These are phyloP conservation scores for Blastocystis sp. DNA, from an alignment of 352 stramenopile species.

Conservation along the genomic window DNA sequence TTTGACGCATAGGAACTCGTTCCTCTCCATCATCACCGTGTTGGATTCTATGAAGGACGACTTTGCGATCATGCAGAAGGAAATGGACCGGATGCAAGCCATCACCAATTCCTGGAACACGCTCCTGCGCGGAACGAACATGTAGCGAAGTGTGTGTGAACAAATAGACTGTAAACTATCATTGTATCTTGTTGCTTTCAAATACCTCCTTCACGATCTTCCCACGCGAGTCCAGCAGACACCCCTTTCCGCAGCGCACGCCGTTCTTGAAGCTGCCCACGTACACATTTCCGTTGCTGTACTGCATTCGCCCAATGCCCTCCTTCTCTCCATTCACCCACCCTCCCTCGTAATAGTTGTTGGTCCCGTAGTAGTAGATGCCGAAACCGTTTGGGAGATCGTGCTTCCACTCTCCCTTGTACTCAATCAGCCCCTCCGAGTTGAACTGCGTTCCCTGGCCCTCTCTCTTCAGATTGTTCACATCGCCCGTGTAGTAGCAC, in stretches of 20 bases:
- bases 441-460: neutral
- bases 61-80: constrained; percentile 22
- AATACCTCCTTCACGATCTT: constrained; percentile 54
- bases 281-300: constrained; percentile 36
- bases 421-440: neutral
- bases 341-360: constrained; percentile 10
- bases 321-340: constrained; percentile 73
- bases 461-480: neutral
- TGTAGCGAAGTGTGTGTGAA: neutral
- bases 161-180: constrained; percentile 1
- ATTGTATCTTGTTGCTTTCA: neutral
- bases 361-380: constrained; percentile 33
- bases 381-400: constrained; percentile 64
- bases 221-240: constrained; percentile 1
- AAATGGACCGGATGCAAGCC: neutral
- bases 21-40: constrained; percentile 10
- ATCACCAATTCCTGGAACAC: constrained; percentile 38
- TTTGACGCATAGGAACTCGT: constrained; percentile 15
- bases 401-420: constrained; percentile 40
- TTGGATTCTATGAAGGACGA: constrained; percentile 59
- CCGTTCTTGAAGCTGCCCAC: constrained; percentile 57
- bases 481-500: neutral
- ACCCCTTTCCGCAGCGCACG: constrained; percentile 38
- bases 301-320: constrained; percentile 32
- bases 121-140: neutral